phyloP scores from a whole-genome alignment of 192 early-diverging fungal species.

The Rhizophagus sp. region DNA sequence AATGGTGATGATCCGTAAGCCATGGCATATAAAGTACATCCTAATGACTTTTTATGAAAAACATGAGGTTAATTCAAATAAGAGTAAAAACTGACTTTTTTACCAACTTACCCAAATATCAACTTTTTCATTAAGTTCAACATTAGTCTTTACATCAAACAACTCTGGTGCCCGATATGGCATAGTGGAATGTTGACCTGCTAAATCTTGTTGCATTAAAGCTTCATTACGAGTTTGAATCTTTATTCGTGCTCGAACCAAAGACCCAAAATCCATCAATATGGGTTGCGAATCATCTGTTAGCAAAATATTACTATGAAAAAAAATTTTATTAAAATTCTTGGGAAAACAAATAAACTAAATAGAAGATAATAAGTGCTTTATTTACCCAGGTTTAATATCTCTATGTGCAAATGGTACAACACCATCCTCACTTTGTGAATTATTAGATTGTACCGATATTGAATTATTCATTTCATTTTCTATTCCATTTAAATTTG shows the following conservation, averaged over 20 bases:
- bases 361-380: neutral
- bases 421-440: conserved; percentile 38
- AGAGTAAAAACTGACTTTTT: too few relatives aligned
- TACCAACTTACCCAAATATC: conserved; percentile 67
- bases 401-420: conserved; percentile 70
- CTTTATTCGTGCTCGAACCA: conserved; percentile 54
- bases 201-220: conserved; percentile 69
- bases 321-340: neutral
- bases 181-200: conserved; percentile 71
- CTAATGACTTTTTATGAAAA: conserved; percentile 49
- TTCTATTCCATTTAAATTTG: neutral
- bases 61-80: too few relatives aligned
- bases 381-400: conserved; percentile 66
- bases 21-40: conserved; percentile 73
- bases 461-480: neutral
- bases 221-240: conserved; percentile 60
- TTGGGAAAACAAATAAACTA: neutral
- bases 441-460: conserved; percentile 5
- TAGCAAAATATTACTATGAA: conserved; percentile 61
- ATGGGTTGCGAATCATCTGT: conserved; percentile 64
- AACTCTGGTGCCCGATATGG: conserved; percentile 78
- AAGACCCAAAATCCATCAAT: conserved; percentile 80
- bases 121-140: conserved; percentile 63
- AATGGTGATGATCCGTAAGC: conserved; percentile 72
- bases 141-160: conserved; percentile 72